phyloP scores from a whole-genome alignment of 768 basidiomycete genomes.

The Kwoniella mangroviensis region DNA sequence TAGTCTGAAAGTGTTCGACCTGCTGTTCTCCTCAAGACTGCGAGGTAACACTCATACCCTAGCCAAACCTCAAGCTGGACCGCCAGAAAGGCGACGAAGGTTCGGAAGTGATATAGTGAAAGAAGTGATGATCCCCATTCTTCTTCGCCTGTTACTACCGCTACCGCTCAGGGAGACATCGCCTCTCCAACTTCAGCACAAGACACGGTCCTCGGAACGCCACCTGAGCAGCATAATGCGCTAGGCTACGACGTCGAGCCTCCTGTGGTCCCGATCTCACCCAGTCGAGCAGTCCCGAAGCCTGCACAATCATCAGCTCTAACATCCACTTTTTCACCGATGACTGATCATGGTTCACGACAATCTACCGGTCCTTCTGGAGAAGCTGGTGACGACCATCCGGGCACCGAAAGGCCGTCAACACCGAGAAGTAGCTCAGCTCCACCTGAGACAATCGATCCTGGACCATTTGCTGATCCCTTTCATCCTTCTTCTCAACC shows the following conservation, averaged over 20 bases:
- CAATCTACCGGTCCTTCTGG: not conserved
- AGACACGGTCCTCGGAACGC: not conserved
- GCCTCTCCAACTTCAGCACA: not conserved
- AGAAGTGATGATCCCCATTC: slow-evolving; percentile 1
- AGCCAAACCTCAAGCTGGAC: not conserved
- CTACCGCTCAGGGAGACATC: not conserved
- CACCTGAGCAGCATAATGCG: not conserved
- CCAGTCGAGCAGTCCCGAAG: not conserved
- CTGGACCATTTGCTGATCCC: not conserved
- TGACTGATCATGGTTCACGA: not conserved
- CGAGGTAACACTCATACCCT: not conserved
- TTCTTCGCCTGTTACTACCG: not conserved
- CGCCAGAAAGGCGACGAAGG: not conserved
- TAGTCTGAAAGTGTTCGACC: not conserved
- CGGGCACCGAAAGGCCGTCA: not conserved
- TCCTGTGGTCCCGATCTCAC: not conserved
- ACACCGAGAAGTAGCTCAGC: not conserved
- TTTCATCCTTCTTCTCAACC: not conserved
- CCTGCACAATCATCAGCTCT: not conserved
- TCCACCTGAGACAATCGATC: not conserved
- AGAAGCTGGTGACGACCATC: too few species aligned
- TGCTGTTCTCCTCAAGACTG: not conserved
- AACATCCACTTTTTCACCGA: not conserved
- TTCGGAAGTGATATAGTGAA: not conserved
- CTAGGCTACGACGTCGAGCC: not conserved